Conservation (phyloP, 805 yeast species). For the Komagataella phaffii region DNA sequence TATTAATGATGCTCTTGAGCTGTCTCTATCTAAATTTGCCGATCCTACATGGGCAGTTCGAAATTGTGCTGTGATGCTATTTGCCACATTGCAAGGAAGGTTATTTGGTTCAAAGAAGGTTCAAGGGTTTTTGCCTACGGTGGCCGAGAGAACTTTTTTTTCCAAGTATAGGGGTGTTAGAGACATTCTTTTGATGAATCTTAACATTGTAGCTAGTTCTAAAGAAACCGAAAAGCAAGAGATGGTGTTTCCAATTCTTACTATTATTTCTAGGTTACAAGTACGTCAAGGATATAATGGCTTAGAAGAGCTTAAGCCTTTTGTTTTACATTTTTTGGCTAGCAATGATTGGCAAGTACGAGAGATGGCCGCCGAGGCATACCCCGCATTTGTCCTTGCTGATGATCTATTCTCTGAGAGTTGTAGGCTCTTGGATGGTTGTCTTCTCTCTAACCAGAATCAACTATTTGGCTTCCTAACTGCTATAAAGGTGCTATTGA, state of each 20-base stretch:
- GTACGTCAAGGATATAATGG: slow-evolving; percentile 43
- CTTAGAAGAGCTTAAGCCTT: slow-evolving; percentile 34
- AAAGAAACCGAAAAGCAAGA: slow-evolving; percentile 8
- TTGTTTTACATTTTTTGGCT: slow-evolving; percentile 33
- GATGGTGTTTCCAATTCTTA: slow-evolving; percentile 41
- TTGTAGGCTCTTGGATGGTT: not conserved
- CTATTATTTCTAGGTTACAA: slow-evolving; percentile 57
- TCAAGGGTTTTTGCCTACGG: slow-evolving; percentile 21
- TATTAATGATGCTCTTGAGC: slow-evolving; percentile 42
- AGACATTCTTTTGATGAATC: slow-evolving; percentile 29
- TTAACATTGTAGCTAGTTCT: slow-evolving; percentile 17
- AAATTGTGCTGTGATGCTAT: slow-evolving; percentile 89
- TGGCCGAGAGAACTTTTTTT: slow-evolving; percentile 60
- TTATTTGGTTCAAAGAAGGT: slow-evolving; percentile 51
- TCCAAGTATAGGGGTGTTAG: slow-evolving; percentile 43
- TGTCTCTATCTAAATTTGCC: slow-evolving; percentile 51
- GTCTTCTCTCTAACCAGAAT: not conserved
- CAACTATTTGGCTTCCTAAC: not conserved
- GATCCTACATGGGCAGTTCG: slow-evolving; percentile 74
- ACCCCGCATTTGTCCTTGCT: slow-evolving; percentile 33
- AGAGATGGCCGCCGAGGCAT: slow-evolving; percentile 70
- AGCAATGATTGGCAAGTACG: slow-evolving; percentile 70
- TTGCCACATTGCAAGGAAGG: slow-evolving; percentile 70
- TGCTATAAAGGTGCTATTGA: not conserved
- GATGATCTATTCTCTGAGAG: slow-evolving; percentile 18